These are phyloP conservation scores for Aspergillus aculeatinus DNA, from an alignment of 2,329 filamentous ascomycete genomes.

Conservation along the genomic window DNA sequence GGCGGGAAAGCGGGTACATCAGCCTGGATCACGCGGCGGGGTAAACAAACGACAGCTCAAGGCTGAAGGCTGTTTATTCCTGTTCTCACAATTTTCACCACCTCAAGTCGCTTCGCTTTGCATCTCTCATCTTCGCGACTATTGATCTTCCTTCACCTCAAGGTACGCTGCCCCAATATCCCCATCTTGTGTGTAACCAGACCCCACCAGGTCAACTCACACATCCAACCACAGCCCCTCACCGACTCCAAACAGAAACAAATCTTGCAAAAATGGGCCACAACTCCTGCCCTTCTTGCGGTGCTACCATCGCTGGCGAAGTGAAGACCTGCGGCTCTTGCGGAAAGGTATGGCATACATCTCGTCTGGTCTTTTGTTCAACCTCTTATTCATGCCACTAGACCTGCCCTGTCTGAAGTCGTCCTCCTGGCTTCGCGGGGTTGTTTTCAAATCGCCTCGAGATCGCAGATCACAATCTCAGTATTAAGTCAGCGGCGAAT, in stretches of 20 bases:
- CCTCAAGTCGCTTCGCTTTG: neutral
- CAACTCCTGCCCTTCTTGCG: constrained; percentile 28
- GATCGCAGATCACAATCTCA: neutral
- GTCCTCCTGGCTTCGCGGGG: neutral
- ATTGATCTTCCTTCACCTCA: neutral
- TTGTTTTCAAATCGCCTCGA: neutral
- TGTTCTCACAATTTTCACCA: too few relatives aligned
- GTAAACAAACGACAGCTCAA: too few relatives aligned
- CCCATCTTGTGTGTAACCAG: neutral
- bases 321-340: constrained; percentile 32
- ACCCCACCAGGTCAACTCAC: neutral
- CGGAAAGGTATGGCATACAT: constrained; percentile 22
- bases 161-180: neutral
- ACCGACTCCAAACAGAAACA: neutral
- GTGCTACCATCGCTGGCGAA: constrained; percentile 24
- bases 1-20: too few relatives aligned
- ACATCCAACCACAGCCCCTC: neutral
- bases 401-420: constrained; percentile 23
- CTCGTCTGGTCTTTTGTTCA: neutral
- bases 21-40: too few relatives aligned
- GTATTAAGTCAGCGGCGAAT: neutral
- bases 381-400: constrained; percentile 7
- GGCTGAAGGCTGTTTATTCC: too few relatives aligned
- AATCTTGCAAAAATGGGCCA: constrained; percentile 22
- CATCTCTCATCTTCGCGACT: neutral